phyloP scores from a whole-genome alignment of 768 basidiomycete species.

The Galerina marginata region DNA sequence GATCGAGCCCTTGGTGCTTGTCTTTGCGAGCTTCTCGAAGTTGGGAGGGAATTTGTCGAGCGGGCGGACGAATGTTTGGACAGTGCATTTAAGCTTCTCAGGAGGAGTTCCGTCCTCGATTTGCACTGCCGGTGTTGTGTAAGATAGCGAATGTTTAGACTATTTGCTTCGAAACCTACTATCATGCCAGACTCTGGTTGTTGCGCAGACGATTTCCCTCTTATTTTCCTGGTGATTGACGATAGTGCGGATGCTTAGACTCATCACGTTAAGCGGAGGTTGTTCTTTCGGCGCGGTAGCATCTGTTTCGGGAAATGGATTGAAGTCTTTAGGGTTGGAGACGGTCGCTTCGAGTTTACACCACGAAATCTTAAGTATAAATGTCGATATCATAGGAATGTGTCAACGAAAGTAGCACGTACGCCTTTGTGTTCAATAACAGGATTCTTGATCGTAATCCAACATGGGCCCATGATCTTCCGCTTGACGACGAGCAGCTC shows the following conservation, averaged over 20 bases:
- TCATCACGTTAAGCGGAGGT: constrained; percentile 92
- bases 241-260: constrained; percentile 85
- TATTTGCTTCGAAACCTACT: constrained; percentile 36
- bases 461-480: constrained; percentile 99
- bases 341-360: constrained; percentile 92
- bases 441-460: constrained; percentile 86
- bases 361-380: constrained; percentile 85
- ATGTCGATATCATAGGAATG: neutral
- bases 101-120: constrained; percentile 94
- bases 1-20: constrained; percentile 70
- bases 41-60: constrained; percentile 85
- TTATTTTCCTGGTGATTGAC: constrained; percentile 95
- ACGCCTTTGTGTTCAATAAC: constrained; percentile 82
- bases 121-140: constrained; percentile 55
- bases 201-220: constrained; percentile 89
- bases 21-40: constrained; percentile 75
- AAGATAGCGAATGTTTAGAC: too few relatives aligned
- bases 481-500: constrained; percentile 93
- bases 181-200: constrained; percentile 81
- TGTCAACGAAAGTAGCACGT: constrained; percentile 28
- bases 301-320: constrained; percentile 80
- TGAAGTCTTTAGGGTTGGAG: constrained; percentile 85
- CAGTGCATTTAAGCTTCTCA: constrained; percentile 79
- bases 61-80: constrained; percentile 90
- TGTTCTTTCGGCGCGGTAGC: constrained; percentile 71